phyloP scores from a whole-genome alignment of 1,139 yeast genomes.

The Pichia sp. region DNA sequence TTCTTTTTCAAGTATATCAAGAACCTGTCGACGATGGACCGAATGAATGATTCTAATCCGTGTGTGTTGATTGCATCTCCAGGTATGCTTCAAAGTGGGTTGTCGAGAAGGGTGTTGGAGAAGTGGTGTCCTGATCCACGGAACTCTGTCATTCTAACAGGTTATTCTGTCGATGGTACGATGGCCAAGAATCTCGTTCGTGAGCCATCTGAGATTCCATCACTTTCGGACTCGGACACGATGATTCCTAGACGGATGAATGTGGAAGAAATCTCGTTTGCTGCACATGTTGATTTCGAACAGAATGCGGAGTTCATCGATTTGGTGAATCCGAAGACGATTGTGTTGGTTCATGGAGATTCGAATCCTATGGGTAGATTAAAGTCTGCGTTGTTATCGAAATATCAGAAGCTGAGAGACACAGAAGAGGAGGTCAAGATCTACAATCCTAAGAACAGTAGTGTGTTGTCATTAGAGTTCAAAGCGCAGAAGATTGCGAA shows the following conservation, averaged over 20 bases:
- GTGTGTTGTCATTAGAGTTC: slow-evolving; percentile 70
- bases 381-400: slow-evolving; percentile 87
- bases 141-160: slow-evolving; percentile 84
- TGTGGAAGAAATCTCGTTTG: slow-evolving; percentile 96
- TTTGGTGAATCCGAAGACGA: slow-evolving; percentile 76
- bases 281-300: slow-evolving; percentile 97
- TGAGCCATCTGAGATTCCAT: slow-evolving; percentile 88
- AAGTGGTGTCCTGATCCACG: slow-evolving; percentile 98
- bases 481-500: slow-evolving; percentile 85
- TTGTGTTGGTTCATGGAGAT: slow-evolving; percentile 96
- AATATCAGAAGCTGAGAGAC: slow-evolving; percentile 77
- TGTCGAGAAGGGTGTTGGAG: slow-evolving; percentile 86
- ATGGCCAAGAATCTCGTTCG: slow-evolving; percentile 88
- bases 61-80: slow-evolving; percentile 97
- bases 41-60: slow-evolving; percentile 91
- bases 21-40: slow-evolving; percentile 75
- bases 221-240: slow-evolving; percentile 73
- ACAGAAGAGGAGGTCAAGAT: slow-evolving; percentile 92
- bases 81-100: slow-evolving; percentile 97
- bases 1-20: slow-evolving; percentile 86
- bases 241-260: slow-evolving; percentile 83
- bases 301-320: slow-evolving; percentile 93
- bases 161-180: slow-evolving; percentile 98
- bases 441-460: slow-evolving; percentile 91
- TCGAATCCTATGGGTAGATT: slow-evolving; percentile 97